These are phyloP conservation scores for Platanus orientalis DNA, from an alignment of 164 flowering plant species.

Conservation along the genomic window DNA sequence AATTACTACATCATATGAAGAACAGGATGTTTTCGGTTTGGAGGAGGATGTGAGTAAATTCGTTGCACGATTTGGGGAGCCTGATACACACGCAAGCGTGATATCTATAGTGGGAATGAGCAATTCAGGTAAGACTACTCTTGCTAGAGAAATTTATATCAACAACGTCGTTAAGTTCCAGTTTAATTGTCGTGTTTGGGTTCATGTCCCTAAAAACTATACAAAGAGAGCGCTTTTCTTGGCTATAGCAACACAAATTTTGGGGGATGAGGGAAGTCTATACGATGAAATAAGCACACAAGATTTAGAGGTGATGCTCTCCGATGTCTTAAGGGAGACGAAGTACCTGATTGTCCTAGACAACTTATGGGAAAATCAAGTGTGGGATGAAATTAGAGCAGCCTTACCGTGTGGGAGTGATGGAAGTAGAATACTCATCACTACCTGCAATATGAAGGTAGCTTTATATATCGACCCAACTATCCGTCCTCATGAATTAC, in stretches of 20 bases:
- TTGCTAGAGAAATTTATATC: too few species aligned
- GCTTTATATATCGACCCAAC: conserved; percentile 21
- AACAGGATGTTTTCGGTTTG: too few species aligned
- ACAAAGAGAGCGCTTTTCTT: conserved; percentile 14
- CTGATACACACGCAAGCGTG: neutral
- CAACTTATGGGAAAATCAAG: too few species aligned
- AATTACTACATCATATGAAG: too few species aligned
- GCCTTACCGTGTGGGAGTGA: conserved; percentile 19
- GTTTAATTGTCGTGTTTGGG: conserved; percentile 20
- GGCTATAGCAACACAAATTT: conserved; percentile 3
- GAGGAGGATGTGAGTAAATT: neutral
- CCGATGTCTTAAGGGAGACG: neutral
- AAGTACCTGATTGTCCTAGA: too few species aligned
- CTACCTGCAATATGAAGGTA: conserved; percentile 20
- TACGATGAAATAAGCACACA: conserved; percentile 1
- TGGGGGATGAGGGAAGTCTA: neutral
- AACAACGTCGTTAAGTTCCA: conserved; percentile 8
- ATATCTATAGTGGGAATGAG: conserved; percentile 26
- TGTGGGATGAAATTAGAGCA: too few species aligned
- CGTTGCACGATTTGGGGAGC: neutral
- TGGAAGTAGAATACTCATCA: conserved; percentile 29
- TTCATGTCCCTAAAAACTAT: conserved; percentile 23
- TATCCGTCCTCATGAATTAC: conserved; percentile 1
- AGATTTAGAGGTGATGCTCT: conserved; percentile 3
- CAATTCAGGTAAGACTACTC: too few species aligned